Percentiles rank a stretch among this genome's conserved stretches.
phyloP scores from a whole-genome alignment of 768 basidiomycete genomes.

The Amyloporia xantha region DNA sequence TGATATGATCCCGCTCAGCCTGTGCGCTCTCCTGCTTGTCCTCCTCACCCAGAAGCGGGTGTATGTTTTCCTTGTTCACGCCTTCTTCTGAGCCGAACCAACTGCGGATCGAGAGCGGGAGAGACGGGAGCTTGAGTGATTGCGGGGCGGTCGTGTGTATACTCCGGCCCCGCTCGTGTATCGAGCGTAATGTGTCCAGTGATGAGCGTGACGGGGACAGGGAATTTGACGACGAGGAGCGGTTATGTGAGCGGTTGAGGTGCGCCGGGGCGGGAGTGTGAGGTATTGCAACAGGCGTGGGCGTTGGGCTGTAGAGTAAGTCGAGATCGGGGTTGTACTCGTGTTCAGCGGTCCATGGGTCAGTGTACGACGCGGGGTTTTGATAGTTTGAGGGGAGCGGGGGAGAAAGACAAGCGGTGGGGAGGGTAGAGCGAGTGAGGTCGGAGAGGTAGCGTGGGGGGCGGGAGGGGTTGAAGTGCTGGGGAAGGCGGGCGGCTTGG shows the following conservation, averaged over 20 bases:
- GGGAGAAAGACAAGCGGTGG: constrained; percentile 53
- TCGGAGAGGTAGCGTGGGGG: constrained; percentile 31
- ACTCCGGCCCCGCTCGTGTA: constrained; percentile 20
- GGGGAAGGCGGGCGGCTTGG: constrained; percentile 19
- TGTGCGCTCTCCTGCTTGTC: constrained; percentile 16
- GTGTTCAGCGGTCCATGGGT: constrained; percentile 14
- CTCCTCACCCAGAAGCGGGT: constrained; percentile 18
- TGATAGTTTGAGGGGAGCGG: constrained; percentile 20
- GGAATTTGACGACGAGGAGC: constrained; percentile 13
- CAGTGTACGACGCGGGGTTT: constrained; percentile 17
- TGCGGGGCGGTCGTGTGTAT: constrained; percentile 21
- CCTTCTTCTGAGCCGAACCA: constrained; percentile 21
- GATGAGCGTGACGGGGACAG: constrained; percentile 17
- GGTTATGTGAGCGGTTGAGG: constrained; percentile 3
- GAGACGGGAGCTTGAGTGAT: constrained; percentile 12
- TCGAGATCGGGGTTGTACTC: constrained; percentile 17
- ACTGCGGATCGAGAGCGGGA: constrained; percentile 14
- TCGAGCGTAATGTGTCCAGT: constrained; percentile 19
- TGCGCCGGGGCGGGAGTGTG: constrained; percentile 23
- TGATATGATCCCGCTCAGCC: constrained; percentile 17
- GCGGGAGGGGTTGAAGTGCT: constrained; percentile 15
- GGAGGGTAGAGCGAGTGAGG: constrained; percentile 53
- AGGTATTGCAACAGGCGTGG: constrained; percentile 24
- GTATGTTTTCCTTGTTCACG: constrained; percentile 14
- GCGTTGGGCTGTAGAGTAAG: constrained; percentile 22